These are phyloP conservation scores for Podospora fimiseda DNA, from an alignment of 495 filamentous ascomycete genomes.

Conservation along the genomic window DNA sequence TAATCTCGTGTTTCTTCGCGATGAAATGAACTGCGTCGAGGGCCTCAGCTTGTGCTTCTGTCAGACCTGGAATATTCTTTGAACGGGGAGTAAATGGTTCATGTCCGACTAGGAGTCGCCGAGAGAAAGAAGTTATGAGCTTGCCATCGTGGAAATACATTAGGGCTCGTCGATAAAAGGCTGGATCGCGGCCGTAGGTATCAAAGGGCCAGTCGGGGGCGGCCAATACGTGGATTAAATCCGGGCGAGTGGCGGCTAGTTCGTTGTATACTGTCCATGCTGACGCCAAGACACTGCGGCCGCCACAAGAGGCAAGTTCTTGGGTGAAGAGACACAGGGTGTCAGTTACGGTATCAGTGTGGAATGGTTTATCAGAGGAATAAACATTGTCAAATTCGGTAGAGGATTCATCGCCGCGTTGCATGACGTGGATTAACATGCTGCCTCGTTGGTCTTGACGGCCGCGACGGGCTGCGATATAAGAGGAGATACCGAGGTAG, in stretches of 20 bases:
- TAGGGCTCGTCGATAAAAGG: slow-evolving; percentile 37
- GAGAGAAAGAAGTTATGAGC: slow-evolving; percentile 42
- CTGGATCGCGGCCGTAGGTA: slow-evolving; percentile 26
- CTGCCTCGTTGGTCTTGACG: slow-evolving; percentile 23
- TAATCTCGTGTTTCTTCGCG: slow-evolving; percentile 46
- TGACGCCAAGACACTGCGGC: slow-evolving; percentile 43
- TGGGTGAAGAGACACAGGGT: slow-evolving; percentile 52
- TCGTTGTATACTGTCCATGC: slow-evolving; percentile 50
- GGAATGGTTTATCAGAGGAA: slow-evolving; percentile 40
- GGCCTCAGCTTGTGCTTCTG: slow-evolving; percentile 39
- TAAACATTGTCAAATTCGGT: slow-evolving; percentile 17
- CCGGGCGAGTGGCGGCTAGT: slow-evolving; percentile 47
- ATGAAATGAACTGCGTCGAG: slow-evolving; percentile 45
- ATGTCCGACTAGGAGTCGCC: slow-evolving; percentile 45
- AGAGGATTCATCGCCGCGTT: slow-evolving; percentile 14
- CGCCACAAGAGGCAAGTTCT: slow-evolving; percentile 39
- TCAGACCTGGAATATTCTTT: slow-evolving; percentile 43
- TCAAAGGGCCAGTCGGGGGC: slow-evolving; percentile 42
- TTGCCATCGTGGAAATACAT: slow-evolving; percentile 38
- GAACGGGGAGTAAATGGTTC: slow-evolving; percentile 37
- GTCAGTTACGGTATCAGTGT: slow-evolving; percentile 54
- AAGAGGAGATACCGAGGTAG: slow-evolving; percentile 23
- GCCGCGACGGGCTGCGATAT: slow-evolving; percentile 17
- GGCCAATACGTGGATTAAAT: slow-evolving; percentile 46
- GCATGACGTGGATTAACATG: slow-evolving; percentile 25